Conservation (phyloP, 306 rosid genomes). For the Malus fusca region DNA sequence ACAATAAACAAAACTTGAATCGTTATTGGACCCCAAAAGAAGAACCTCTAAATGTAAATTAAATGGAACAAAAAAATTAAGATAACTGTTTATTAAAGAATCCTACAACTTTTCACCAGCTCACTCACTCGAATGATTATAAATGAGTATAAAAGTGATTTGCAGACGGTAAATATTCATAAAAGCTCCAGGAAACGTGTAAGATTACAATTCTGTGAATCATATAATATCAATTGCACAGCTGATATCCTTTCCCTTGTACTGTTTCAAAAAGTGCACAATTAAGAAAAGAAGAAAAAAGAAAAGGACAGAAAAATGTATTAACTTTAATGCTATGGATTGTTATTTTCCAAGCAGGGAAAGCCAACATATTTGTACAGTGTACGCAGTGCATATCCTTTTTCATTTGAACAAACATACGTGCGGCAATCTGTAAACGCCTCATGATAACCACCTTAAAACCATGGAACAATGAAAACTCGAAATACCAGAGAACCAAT, state of each 20-base stretch:
- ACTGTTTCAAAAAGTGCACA: not conserved
- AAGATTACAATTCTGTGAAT: not conserved
- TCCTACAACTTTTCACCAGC: not conserved
- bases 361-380: not conserved
- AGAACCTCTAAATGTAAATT: not conserved
- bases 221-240: not conserved
- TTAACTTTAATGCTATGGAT: not conserved
- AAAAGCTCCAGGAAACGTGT: not conserved
- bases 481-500: not conserved
- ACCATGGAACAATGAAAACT: not conserved
- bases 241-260: not conserved
- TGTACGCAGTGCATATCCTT: not conserved
- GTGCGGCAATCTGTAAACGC: not conserved
- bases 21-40: not conserved
- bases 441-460: not conserved
- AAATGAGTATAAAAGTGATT: not conserved
- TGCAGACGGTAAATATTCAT: not conserved
- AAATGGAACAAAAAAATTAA: not conserved
- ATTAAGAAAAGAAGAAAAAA: not conserved
- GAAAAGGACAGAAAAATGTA: not conserved
- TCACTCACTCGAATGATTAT: not conserved
- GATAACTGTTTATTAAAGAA: not conserved
- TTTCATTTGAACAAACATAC: not conserved
- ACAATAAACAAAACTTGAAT: not conserved
- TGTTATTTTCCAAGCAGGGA: not conserved